phyloP scores from a whole-genome alignment of 169 alveolate genomes.

The Theileria parva region DNA sequence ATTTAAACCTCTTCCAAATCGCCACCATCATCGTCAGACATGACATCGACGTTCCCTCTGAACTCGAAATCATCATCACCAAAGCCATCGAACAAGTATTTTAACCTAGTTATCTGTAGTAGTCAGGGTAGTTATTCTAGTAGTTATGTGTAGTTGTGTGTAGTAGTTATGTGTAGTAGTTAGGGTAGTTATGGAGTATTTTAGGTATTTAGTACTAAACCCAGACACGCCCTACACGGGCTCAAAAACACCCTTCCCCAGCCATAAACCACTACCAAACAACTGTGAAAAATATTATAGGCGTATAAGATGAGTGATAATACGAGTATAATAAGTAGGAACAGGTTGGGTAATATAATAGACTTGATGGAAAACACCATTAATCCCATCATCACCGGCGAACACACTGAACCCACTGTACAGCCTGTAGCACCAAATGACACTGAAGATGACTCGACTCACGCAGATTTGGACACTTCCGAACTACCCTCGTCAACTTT shows the following conservation, averaged over 20 bases:
- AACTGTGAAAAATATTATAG: neutral
- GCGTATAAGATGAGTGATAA: conserved; percentile 68
- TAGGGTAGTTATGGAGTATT: no score
- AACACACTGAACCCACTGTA: no score
- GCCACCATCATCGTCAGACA: conserved; percentile 83
- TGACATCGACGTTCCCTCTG: conserved; percentile 85
- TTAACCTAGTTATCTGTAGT: no score
- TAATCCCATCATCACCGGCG: conserved; percentile 2
- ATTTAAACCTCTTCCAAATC: conserved; percentile 82
- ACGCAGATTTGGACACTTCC: conserved; percentile 3
- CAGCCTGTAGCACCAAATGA: conserved; percentile 18
- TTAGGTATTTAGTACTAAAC: no score
- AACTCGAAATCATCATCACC: conserved; percentile 77
- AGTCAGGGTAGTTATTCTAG: no score
- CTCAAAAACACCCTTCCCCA: no score
- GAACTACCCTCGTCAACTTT: conserved; percentile 34
- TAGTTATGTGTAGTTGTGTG: no score
- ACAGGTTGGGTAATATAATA: conserved; percentile 46
- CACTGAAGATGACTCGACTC: conserved; percentile 11
- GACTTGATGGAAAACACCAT: conserved; percentile 47
- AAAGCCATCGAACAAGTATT: conserved; percentile 69
- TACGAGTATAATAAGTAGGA: conserved; percentile 67
- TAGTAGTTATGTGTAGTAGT: no score
- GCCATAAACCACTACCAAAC: no score
- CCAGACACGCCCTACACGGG: no score